Evolutionary conservation across 2,329 filamentous ascomycete species (phyloP), one percentile per base, ranked within the genome.

Genomic region (Fusarium sp.): DNA sequence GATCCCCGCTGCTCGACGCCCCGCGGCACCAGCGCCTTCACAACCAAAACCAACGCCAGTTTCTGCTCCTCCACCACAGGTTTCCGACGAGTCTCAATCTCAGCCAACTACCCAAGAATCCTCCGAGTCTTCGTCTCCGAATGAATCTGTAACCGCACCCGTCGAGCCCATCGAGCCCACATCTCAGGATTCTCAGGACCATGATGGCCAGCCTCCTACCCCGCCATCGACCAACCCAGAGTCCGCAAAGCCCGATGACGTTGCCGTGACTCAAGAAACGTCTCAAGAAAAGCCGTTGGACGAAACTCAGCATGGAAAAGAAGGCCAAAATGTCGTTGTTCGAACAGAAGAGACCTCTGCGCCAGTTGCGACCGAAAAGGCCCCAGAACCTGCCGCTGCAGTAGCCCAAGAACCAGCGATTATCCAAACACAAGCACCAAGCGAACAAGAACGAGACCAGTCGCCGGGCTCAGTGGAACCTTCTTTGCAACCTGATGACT

Each of bases 1-100:
- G 81, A 86, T 87, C 69, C 87, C 86, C 33, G 77, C 80, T 34
- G 82, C 84, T 69, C 86, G 89, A 74, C 81, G 84, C 58, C 76
- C 77, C 65, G 82, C 83, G 67, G 80, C 81, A 57, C 77, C 81
- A 61, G 73, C 76, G 59, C 55, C 69, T 34, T 67, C 71, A 50
- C 71, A 72, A 62, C 65, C 60, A 36, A 76, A 72, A 54, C 62
- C 67, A 57, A 18, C 46, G 33, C 34, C 67, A 34, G 34, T 26
- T 40, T 41, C 55, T 53, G 36, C 65, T 55, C 45, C 67, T 42
- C 65, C 64, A 31, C 49, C 57, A 13, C 69, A 67, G 30, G 26
- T 40, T 30, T 38, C 63, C 23, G 50, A 61, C n/a, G 72, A 70
- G 13, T 37, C 65, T 13, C 54, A 62, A 23, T 41, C 55, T 30